Base-by-base conservation (phyloP, 306 rosid genomes). In the Gastrolobium villosum region DNA sequence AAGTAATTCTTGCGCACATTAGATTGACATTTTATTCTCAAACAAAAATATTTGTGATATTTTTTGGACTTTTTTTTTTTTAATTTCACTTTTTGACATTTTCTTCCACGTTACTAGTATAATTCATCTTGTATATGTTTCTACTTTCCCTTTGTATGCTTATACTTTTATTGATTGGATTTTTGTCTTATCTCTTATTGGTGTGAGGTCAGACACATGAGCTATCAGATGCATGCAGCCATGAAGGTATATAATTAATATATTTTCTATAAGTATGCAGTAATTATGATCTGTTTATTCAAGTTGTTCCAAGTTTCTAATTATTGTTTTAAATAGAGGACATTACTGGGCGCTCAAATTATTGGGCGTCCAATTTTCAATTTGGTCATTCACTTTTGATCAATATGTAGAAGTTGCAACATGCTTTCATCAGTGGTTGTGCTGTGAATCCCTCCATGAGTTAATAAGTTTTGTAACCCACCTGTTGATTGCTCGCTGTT, bases 161-260 rank as follows among this genome's bases (percentile, higher is more conserved):
- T 44, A 64, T 43, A 37, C 60, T 41, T 40, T 65, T 59, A 49
- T 81, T 75, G 49, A 81, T 75, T 67, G 41, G 31, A 36, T 20
- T 76, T 5, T 78, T 57, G 36, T 55, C 39, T 40, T 52, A 50
- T 78, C 70, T 70, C 26, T 67, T 79, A 54, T 74, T 77, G 79
- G 63, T 74, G 67, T 72, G 76, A 76, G 87, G 82, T 84, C 79
- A 91, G 93, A 72, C 82, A 44, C 68, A 44, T 60, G 88, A 68
- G 59, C 79, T 79, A 10, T 74, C 89, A 10, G 87, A 84, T 71
- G 85, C 85, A 65, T 2, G 49, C 67, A 75, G 70, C 36, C 65
- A 82, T 49, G 85, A 85, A 88, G 94, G 90, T 86, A 59, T 46
- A 37, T 53, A 52, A 55, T 79, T 74, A 26, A 75, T 64, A 43